These are phyloP conservation scores for Ambrosiella beaveri DNA, from an alignment of 2,329 filamentous ascomycete species.

Conservation along the genomic window DNA sequence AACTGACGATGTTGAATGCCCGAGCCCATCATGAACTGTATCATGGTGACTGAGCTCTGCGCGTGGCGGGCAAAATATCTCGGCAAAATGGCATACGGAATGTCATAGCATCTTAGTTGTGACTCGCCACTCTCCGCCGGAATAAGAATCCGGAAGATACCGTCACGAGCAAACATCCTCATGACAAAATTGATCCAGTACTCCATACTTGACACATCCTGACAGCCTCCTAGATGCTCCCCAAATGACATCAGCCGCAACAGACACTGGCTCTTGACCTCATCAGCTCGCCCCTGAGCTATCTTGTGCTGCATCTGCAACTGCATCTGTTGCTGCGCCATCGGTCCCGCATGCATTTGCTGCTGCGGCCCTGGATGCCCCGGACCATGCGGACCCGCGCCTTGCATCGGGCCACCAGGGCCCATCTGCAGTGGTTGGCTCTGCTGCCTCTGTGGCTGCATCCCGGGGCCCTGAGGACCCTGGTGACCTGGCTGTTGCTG, in stretches of 20 bases:
- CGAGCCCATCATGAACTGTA: slow-evolving; percentile 70
- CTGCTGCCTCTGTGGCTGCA: slow-evolving; percentile 2
- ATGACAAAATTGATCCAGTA: slow-evolving; percentile 70
- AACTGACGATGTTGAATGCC: not conserved
- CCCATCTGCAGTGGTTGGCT: slow-evolving; percentile 8
- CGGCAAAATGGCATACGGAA: slow-evolving; percentile 62
- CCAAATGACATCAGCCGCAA: slow-evolving; percentile 45
- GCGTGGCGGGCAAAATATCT: slow-evolving; percentile 86
- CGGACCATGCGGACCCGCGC: slow-evolving; percentile 2
- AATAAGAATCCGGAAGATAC: slow-evolving; percentile 60
- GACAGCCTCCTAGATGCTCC: slow-evolving; percentile 42
- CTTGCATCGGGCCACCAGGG: slow-evolving; percentile 2
- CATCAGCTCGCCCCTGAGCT: slow-evolving; percentile 17
- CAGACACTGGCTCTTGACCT: slow-evolving; percentile 39
- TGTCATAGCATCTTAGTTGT: slow-evolving; percentile 56
- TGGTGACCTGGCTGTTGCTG: slow-evolving; percentile 1
- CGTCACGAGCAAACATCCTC: slow-evolving; percentile 62
- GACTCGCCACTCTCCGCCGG: slow-evolving; percentile 37
- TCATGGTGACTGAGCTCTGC: slow-evolving; percentile 65
- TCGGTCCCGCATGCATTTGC: slow-evolving; percentile 14
- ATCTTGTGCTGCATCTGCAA: slow-evolving; percentile 18
- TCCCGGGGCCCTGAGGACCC: slow-evolving; percentile 3
- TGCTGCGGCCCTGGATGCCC: slow-evolving; percentile 3
- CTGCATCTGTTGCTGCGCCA: slow-evolving; percentile 28
- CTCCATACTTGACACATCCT: slow-evolving; percentile 46